phyloP scores from a whole-genome alignment of 805 yeast genomes.

The Candida vartiovaarae region DNA sequence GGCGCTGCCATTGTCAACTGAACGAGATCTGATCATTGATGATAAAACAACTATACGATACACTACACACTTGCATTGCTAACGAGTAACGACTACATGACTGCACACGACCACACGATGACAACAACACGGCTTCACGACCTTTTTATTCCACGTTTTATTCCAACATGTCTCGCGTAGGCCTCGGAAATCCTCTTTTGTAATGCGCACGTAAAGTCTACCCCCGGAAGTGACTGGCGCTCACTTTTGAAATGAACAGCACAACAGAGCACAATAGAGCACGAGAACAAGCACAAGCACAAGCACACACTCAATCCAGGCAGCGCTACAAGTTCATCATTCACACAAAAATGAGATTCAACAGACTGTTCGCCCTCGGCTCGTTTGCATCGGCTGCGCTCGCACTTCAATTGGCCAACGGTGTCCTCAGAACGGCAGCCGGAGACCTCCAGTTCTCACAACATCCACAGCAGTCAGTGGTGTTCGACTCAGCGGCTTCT shows the following conservation, averaged over 20 bases:
- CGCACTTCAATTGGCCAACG: constrained; percentile 15
- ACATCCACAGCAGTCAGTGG: constrained; percentile 8
- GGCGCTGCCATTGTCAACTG: no score
- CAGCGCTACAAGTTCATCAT: neutral
- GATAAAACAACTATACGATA: no score
- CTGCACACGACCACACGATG: no score
- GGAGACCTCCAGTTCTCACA: constrained; percentile 9
- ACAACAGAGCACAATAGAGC: no score
- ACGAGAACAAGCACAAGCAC: neutral
- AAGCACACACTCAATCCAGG: neutral
- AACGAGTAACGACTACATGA: no score
- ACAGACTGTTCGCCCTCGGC: constrained; percentile 7
- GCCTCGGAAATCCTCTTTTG: no score
- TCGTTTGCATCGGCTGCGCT: constrained; percentile 7
- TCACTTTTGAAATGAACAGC: no score
- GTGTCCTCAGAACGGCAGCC: constrained; percentile 10
- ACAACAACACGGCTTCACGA: no score
- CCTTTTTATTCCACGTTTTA: neutral
- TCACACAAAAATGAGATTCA: constrained; percentile 11
- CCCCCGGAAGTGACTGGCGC: neutral
- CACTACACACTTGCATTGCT: no score
- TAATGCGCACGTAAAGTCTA: neutral
- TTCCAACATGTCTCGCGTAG: no score
- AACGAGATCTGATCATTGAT: no score
- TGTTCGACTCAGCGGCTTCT: constrained; percentile 10